Base-by-base conservation (phyloP, 176 grass and related monocot genomes). In the Neostapfia colusana region DNA sequence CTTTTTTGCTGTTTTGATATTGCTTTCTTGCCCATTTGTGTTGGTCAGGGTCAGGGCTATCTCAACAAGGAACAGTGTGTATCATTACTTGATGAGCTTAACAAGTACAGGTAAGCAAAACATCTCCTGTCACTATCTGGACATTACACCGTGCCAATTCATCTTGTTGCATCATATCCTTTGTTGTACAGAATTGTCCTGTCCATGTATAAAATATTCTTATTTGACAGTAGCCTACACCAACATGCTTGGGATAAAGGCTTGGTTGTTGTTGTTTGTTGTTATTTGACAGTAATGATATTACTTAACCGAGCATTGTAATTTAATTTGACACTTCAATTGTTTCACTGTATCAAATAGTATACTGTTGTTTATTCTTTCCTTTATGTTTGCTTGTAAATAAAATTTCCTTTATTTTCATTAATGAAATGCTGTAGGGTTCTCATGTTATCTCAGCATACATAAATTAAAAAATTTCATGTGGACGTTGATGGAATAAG, bases 81-180 rank as follows among this genome's bases (percentile, higher is more conserved):
- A 65, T 91, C 65, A 69, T 89, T 98, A 65, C 92, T 98, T 81
- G 89, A 88, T 65, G 91, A 92, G 85, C 82, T 98, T 45, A 98
- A 92, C 73, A 93, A 88, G 71, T 98, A 98, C 77, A 89, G 95
- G 95, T 85, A 87, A 80, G 55, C 4, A 44, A 75, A 67, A 46
- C 18, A 4, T 46, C 53, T 70, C 38, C n/a, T 46, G 77, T 34
- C 49, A 54, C 76, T 73, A 2, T 75, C 69, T 39, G 38, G 40
- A 63, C 40, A 40, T 71, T 82, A 67, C 17, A 64, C 49, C 66
- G 60, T 62, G 16, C 3, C 31, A 75, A 72, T 64, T 27, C 18
- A 49, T 60, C 78, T 17, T 71, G 8, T 86, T 74, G 63, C 66
- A 72, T 72, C 77, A 48, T 81, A 59, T 82, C 63, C 31, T 54